Conservation (phyloP, 495 filamentous ascomycete species). For the Extremus antarcticus region DNA sequence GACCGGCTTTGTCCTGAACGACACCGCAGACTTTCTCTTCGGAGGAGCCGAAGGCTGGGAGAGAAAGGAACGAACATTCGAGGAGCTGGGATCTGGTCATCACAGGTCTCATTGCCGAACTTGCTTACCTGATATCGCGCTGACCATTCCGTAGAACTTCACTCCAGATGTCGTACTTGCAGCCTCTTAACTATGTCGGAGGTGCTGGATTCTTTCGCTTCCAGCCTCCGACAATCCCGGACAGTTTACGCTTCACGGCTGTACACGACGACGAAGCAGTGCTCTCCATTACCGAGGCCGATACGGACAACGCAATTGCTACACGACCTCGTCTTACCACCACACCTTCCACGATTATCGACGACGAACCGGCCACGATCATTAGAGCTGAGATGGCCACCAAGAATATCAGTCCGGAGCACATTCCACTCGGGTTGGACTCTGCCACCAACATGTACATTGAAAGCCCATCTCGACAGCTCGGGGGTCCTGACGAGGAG, state of each 20-base stretch:
- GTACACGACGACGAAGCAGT: too few relatives aligned
- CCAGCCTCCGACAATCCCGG: neutral
- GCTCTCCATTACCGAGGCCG: too few relatives aligned
- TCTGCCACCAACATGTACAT: too few relatives aligned
- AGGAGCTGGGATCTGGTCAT: conserved; percentile 29
- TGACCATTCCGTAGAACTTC: neutral
- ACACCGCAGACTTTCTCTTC: conserved; percentile 28
- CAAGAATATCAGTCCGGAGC: too few relatives aligned
- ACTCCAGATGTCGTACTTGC: neutral
- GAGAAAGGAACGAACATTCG: conserved; percentile 25
- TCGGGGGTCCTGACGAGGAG: too few relatives aligned
- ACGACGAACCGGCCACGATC: too few relatives aligned
- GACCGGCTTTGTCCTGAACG: conserved; percentile 30
- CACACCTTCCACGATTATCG: neutral
- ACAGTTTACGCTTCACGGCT: too few relatives aligned
- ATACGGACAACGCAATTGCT: too few relatives aligned
- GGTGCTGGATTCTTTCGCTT: neutral
- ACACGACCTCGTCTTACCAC: neutral
- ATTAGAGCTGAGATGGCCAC: too few relatives aligned
- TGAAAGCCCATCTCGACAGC: too few relatives aligned
- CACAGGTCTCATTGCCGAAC: conserved; percentile 27
- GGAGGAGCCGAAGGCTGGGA: conserved; percentile 31
- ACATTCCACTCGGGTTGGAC: too few relatives aligned
- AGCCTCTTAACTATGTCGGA: neutral
- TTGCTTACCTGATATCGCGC: too few relatives aligned